These are phyloP conservation scores for Candida qinlingensis DNA, from an alignment of 805 yeast genomes.

Conservation along the genomic window DNA sequence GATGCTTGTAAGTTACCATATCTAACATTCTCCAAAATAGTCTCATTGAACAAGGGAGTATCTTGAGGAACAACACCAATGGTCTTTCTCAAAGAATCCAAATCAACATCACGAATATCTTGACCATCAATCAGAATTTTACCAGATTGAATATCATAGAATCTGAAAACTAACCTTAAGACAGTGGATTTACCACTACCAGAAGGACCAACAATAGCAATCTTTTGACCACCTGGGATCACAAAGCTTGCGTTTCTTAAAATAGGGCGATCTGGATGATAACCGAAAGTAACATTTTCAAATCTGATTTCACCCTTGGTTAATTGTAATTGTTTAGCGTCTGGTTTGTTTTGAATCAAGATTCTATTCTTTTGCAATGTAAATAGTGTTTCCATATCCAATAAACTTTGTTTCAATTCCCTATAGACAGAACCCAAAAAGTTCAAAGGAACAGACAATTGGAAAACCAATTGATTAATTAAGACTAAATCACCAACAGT, in stretches of 20 bases:
- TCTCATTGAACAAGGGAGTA: conserved; percentile 90
- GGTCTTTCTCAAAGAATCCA: conserved; percentile 66
- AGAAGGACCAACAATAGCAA: conserved; percentile 94
- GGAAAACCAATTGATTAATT: conserved; percentile 94
- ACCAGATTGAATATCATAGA: conserved; percentile 79
- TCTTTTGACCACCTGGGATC: conserved; percentile 86
- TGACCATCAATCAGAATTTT: conserved; percentile 83
- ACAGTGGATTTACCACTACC: conserved; percentile 96
- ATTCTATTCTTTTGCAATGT: conserved; percentile 74
- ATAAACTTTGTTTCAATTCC: conserved; percentile 84
- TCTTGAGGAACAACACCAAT: conserved; percentile 98
- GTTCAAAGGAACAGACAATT: conserved; percentile 89
- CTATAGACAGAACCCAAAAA: conserved; percentile 94
- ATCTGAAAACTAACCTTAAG: conserved; percentile 76
- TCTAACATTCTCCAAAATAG: conserved; percentile 80
- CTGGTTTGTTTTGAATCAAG: conserved; percentile 53
- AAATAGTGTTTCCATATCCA: conserved; percentile 95
- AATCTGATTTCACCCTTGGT: conserved; percentile 63
- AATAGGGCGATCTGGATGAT: conserved; percentile 84
- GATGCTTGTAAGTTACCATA: conserved; percentile 76
- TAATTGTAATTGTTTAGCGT: conserved; percentile 57
- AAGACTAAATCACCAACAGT: conserved; percentile 94
- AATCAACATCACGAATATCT: conserved; percentile 68
- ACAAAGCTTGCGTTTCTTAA: conserved; percentile 73
- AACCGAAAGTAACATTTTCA: conserved; percentile 90